Evolutionary conservation across 768 basidiomycete species (phyloP).

Genomic region (Nevesoporus exiguus): DNA sequence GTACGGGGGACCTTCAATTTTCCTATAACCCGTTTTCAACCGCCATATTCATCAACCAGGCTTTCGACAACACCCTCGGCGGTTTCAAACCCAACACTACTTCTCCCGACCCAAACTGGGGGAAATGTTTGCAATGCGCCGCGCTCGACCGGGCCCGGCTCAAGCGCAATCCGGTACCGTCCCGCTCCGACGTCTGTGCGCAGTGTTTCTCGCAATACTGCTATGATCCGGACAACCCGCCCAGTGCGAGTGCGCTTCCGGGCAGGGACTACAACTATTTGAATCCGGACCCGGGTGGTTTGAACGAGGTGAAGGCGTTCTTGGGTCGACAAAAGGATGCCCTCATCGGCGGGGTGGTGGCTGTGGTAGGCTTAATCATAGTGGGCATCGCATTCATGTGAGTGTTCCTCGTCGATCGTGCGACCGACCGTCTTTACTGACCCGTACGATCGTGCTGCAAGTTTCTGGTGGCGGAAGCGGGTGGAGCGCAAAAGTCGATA

Average conservation of each 20-base stretch:
- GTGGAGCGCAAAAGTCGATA: constrained; percentile 20
- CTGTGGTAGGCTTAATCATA: constrained; percentile 40
- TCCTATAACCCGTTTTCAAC: constrained; percentile 55
- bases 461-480: constrained; percentile 31
- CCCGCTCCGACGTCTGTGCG: constrained; percentile 47
- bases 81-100: constrained; percentile 63
- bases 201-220: constrained; percentile 62
- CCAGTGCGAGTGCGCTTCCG: constrained; percentile 40
- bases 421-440: neutral
- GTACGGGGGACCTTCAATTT: constrained; percentile 58
- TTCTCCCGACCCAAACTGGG: constrained; percentile 50
- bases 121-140: constrained; percentile 60
- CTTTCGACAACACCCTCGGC: constrained; percentile 48
- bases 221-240: constrained; percentile 58
- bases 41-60: constrained; percentile 58
- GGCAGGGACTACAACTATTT: constrained; percentile 43
- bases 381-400: constrained; percentile 35
- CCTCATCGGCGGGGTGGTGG: constrained; percentile 47
- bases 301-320: constrained; percentile 41
- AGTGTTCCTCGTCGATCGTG: constrained; percentile 8
- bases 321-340: constrained; percentile 42
- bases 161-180: constrained; percentile 33
- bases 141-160: constrained; percentile 54
- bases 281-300: constrained; percentile 55
- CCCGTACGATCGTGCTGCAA: neutral